These are phyloP conservation scores for Peterozyma xylosa DNA, from an alignment of 805 yeast genomes.

Conservation along the genomic window DNA sequence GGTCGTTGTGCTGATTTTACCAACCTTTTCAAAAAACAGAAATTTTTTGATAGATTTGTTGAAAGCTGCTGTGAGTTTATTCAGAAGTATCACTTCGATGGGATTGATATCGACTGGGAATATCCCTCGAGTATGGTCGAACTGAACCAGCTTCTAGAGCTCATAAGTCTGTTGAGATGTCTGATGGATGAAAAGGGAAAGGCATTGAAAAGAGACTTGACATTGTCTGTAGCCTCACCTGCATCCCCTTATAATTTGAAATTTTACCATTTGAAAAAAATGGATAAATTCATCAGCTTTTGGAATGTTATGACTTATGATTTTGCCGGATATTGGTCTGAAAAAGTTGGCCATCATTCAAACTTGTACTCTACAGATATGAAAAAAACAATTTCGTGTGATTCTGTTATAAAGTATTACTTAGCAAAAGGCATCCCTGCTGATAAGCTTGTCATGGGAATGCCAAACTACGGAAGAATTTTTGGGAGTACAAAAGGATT, in stretches of 20 bases:
- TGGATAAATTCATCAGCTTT: slow-evolving; percentile 49
- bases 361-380: slow-evolving; percentile 33
- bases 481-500: slow-evolving; percentile 26
- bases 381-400: slow-evolving; percentile 21
- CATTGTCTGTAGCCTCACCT: slow-evolving; percentile 65
- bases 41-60: slow-evolving; percentile 35
- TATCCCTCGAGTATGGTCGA: slow-evolving; percentile 49
- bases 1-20: slow-evolving; percentile 42
- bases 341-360: slow-evolving; percentile 49
- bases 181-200: slow-evolving; percentile 31
- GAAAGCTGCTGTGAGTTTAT: slow-evolving; percentile 36
- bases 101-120: slow-evolving; percentile 86
- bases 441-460: slow-evolving; percentile 55
- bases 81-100: slow-evolving; percentile 56
- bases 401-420: slow-evolving; percentile 37
- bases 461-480: slow-evolving; percentile 65
- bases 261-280: slow-evolving; percentile 32
- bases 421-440: slow-evolving; percentile 31
- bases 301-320: slow-evolving; percentile 88
- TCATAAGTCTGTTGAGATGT: slow-evolving; percentile 31
- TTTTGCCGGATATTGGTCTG: slow-evolving; percentile 67
- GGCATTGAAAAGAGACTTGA: slow-evolving; percentile 18
- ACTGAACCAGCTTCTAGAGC: slow-evolving; percentile 29
- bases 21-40: slow-evolving; percentile 26
- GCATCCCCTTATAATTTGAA: slow-evolving; percentile 41